These are phyloP conservation scores for Pseudogymnoascus sp. DNA, from an alignment of 2,329 filamentous ascomycete species.

Conservation along the genomic window DNA sequence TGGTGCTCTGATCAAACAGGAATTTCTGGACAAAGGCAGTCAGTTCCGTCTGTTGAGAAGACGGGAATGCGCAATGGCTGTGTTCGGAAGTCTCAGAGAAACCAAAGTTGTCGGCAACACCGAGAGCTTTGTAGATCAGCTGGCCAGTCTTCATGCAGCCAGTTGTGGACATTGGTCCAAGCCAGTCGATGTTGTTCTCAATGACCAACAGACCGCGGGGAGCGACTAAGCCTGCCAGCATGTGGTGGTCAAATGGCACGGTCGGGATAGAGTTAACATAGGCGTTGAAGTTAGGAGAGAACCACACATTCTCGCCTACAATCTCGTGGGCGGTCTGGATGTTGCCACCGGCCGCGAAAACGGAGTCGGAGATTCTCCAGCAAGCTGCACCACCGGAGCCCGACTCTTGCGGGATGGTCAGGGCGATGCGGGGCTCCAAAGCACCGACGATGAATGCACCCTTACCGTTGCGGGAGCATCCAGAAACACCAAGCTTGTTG, in stretches of 20 bases:
- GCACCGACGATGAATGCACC: slow-evolving; percentile 56
- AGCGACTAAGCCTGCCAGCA: slow-evolving; percentile 50
- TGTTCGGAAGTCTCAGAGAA: slow-evolving; percentile 43
- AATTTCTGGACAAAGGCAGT: slow-evolving; percentile 44
- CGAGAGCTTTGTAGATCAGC: slow-evolving; percentile 48
- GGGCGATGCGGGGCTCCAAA: slow-evolving; percentile 49
- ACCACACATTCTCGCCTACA: slow-evolving; percentile 56
- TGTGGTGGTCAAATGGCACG: slow-evolving; percentile 51
- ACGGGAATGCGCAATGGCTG: slow-evolving; percentile 44
- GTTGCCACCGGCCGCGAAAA: slow-evolving; percentile 46
- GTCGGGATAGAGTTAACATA: slow-evolving; percentile 41
- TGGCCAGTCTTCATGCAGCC: slow-evolving; percentile 47
- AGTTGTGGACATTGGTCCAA: slow-evolving; percentile 45
- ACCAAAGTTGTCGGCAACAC: slow-evolving; percentile 44
- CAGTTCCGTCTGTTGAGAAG: slow-evolving; percentile 37
- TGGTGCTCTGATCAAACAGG: slow-evolving; percentile 29
- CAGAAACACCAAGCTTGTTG: slow-evolving; percentile 48
- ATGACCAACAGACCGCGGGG: slow-evolving; percentile 49
- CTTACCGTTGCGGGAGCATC: slow-evolving; percentile 59
- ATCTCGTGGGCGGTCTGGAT: slow-evolving; percentile 55
- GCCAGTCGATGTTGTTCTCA: slow-evolving; percentile 47
- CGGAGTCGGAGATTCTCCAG: slow-evolving; percentile 48
- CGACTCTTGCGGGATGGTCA: slow-evolving; percentile 57
- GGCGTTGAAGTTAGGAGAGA: slow-evolving; percentile 47
- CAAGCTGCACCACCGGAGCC: slow-evolving; percentile 54